phyloP scores from a whole-genome alignment of 371 early-diverging fungal genomes.

The Mortierella sp. region DNA sequence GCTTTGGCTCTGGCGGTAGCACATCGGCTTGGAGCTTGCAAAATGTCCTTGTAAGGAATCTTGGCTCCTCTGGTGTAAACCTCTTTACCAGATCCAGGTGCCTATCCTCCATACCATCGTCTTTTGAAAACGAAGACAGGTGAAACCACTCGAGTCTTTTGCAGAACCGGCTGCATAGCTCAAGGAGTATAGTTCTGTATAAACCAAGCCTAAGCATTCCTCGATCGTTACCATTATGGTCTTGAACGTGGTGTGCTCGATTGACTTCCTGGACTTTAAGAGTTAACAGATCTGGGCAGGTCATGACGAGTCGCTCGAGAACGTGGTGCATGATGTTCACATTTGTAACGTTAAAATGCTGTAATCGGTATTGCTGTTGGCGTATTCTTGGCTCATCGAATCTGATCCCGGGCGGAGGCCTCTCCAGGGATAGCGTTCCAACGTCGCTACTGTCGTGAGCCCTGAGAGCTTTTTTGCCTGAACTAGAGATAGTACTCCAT shows the following conservation, averaged over 20 bases:
- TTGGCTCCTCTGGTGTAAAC: background rate
- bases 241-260: background rate
- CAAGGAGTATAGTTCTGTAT: background rate
- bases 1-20: background rate
- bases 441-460: background rate
- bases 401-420: background rate
- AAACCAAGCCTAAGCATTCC: background rate
- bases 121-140: background rate
- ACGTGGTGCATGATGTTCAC: background rate
- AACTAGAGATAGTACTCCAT: background rate
- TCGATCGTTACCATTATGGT: background rate
- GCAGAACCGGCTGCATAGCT: background rate
- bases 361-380: background rate
- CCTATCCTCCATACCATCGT: background rate
- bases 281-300: background rate
- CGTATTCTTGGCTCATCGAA: background rate
- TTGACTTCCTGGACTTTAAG: background rate
- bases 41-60: background rate
- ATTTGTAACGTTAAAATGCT: constrained; percentile 1
- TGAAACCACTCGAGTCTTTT: background rate
- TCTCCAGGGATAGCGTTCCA: background rate
- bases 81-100: background rate
- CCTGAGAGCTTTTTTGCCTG: background rate
- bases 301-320: constrained; percentile 1
- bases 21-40: background rate